Evolutionary conservation across 768 basidiomycete species (phyloP), one percentile per base, ranked within the genome.

Genomic region (Amyloporia xantha): DNA sequence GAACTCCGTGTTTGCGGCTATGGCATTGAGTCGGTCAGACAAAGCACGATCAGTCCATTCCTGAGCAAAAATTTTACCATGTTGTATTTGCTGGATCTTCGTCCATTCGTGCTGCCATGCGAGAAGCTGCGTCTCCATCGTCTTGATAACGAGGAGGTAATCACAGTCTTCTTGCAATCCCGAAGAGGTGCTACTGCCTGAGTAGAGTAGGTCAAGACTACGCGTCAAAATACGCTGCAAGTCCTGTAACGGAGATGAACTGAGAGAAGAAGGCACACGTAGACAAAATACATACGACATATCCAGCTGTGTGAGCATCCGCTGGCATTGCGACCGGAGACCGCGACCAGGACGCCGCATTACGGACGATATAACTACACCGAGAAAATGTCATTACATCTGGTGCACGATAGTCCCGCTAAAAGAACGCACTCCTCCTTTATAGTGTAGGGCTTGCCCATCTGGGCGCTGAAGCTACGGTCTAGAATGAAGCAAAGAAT

Each of bases 381-480:
- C n/a, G n/a, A n/a, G n/a, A n/a, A n/a, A n/a, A n/a, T n/a, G n/a
- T n/a, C 46, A 33, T 35, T 54, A 52, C 53, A 52, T 36, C 40
- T n/a, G n/a, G n/a, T 24, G 38, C 20, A 21, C 30, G 30, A 24
- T 25, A 46, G 36, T 48, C 15, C 13, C 27, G 45, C 35, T n/a
- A n/a, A n/a, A n/a, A n/a, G 40, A 23, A 76, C 90, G 57, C 62
- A 92, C 90, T 99, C 95, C 68, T 97, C 95, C 62, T 86, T 83
- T 56, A 97, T 84, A 2, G 85, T 82, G 61, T 89, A 82, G 3
- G 95, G 95, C 68, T 96, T 97, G 38, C 94, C 94, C 91, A 97
- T 91, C 68, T 95, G 93, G 0, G 94, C 89, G 56, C 91, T 90
- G 50, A 86, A 77, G 58, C 92, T 95, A 53, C 91, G 76, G 63